phyloP scores from a whole-genome alignment of 2,329 filamentous ascomycete species.

The Lojkania enalia region DNA sequence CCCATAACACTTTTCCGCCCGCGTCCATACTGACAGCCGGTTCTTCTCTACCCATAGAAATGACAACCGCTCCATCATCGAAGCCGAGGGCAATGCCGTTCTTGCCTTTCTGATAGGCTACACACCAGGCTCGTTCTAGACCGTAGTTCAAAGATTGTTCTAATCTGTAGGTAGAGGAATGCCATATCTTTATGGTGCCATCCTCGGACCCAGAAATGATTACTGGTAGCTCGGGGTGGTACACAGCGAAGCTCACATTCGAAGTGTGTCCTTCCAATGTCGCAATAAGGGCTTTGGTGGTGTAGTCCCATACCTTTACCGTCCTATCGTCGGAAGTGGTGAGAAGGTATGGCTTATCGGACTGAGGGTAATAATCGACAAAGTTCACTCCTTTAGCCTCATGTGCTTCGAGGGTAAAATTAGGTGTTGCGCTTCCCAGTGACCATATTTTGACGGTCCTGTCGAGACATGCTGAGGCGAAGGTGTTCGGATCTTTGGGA shows the following conservation, averaged over 20 bases:
- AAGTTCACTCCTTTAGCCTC: constrained; percentile 98
- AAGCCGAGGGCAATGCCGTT: constrained; percentile 96
- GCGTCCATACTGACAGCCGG: constrained; percentile 97
- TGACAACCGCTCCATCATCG: constrained; percentile 94
- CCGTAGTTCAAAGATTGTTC: constrained; percentile 97
- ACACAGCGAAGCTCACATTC: constrained; percentile 97
- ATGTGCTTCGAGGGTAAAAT: constrained; percentile 95
- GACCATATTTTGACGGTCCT: constrained; percentile 98
- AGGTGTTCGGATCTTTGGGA: constrained; percentile 79
- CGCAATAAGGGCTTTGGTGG: constrained; percentile 94
- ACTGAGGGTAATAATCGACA: constrained; percentile 80
- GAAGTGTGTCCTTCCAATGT: constrained; percentile 96
- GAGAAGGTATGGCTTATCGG: constrained; percentile 80
- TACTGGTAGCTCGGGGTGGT: constrained; percentile 93
- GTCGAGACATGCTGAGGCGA: constrained; percentile 93
- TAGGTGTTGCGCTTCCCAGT: constrained; percentile 87
- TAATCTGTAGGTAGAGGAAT: constrained; percentile 94
- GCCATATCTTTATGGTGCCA: constrained; percentile 97
- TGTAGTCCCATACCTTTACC: constrained; percentile 99
- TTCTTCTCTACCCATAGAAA: constrained; percentile 96
- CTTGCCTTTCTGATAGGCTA: constrained; percentile 90
- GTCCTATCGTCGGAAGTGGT: constrained; percentile 96
- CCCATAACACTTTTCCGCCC: constrained; percentile 95
- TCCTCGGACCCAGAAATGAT: constrained; percentile 99
- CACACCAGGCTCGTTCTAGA: constrained; percentile 95